phyloP scores from a whole-genome alignment of 2,329 filamentous ascomycete genomes.

The Aspergillus neotritici region DNA sequence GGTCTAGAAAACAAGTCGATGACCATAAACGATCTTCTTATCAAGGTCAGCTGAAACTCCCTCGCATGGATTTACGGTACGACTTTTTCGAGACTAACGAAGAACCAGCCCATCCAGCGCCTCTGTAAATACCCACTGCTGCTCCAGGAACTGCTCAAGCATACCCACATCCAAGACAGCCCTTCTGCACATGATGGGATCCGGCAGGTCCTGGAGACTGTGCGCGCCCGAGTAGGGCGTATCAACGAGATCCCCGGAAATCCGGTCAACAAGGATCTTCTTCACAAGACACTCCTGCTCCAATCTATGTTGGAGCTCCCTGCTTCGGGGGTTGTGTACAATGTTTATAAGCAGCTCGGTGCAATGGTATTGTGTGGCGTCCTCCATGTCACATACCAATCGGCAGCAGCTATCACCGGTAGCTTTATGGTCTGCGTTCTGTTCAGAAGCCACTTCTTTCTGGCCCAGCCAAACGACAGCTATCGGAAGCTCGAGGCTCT shows the following conservation, averaged over 20 bases:
- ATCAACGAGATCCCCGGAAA: conserved; percentile 85
- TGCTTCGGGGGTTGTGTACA: conserved; percentile 52
- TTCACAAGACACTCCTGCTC: conserved; percentile 78
- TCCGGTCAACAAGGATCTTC: conserved; percentile 58
- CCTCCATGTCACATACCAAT: conserved; percentile 77
- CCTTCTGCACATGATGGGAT: conserved; percentile 76
- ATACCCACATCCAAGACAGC: conserved; percentile 79
- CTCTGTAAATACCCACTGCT: conserved; percentile 87
- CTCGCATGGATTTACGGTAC: conserved; percentile 5
- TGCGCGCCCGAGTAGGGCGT: conserved; percentile 69
- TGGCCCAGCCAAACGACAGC: conserved; percentile 63
- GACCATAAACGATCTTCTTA: conserved; percentile 77
- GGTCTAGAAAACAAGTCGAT: conserved; percentile 66
- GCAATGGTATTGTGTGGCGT: conserved; percentile 76
- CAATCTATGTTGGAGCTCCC: conserved; percentile 75
- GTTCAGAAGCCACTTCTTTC: conserved; percentile 73
- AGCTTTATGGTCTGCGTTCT: conserved; percentile 79
- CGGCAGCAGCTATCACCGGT: conserved; percentile 60
- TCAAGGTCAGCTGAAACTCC: conserved; percentile 59
- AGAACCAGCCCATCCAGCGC: conserved; percentile 75
- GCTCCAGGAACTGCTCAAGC: conserved; percentile 74
- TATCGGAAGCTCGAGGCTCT: conserved; percentile 66
- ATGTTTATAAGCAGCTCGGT: conserved; percentile 72
- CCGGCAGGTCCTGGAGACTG: conserved; percentile 62
- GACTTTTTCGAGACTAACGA: conserved; percentile 10